These are phyloP conservation scores for Pulveroboletus frians DNA, from an alignment of 768 basidiomycete genomes.

Conservation along the genomic window DNA sequence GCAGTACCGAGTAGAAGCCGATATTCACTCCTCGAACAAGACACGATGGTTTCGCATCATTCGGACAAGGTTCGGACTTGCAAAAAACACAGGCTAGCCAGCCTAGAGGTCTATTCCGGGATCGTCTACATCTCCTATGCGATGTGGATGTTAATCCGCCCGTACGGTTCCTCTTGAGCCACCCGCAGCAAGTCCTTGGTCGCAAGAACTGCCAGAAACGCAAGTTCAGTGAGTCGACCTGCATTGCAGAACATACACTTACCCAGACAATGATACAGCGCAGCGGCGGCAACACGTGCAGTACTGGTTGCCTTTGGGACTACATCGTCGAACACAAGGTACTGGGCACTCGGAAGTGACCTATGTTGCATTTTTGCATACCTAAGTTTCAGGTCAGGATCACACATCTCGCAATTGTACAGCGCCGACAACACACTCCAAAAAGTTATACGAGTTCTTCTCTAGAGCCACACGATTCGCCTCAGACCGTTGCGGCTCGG, in stretches of 20 bases:
- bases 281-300: constrained; percentile 72
- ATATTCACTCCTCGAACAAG: not conserved
- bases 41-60: not conserved
- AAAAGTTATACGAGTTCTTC: constrained; percentile 72
- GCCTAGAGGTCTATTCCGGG: not conserved
- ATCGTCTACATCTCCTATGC: constrained; percentile 18
- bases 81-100: not conserved
- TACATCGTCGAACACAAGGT: constrained; percentile 59
- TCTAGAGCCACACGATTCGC: constrained; percentile 57
- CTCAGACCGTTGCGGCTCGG: constrained; percentile 54
- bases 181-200: constrained; percentile 69
- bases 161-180: constrained; percentile 58
- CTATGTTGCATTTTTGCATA: constrained; percentile 74
- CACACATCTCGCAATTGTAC: not conserved
- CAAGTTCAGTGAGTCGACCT: not conserved
- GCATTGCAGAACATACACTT: constrained; percentile 12
- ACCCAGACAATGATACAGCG: constrained; percentile 86
- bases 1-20: not conserved
- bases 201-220: constrained; percentile 50
- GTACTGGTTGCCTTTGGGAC: constrained; percentile 65
- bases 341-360: constrained; percentile 45
- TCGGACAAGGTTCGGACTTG: constrained; percentile 3
- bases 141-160: constrained; percentile 41
- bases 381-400: constrained; percentile 36
- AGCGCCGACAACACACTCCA: constrained; percentile 50